Evolutionary conservation across 1,284 basidiomycete species (phyloP), one percentile per base, ranked within the genome.

Genomic region (Irpex sp.): DNA sequence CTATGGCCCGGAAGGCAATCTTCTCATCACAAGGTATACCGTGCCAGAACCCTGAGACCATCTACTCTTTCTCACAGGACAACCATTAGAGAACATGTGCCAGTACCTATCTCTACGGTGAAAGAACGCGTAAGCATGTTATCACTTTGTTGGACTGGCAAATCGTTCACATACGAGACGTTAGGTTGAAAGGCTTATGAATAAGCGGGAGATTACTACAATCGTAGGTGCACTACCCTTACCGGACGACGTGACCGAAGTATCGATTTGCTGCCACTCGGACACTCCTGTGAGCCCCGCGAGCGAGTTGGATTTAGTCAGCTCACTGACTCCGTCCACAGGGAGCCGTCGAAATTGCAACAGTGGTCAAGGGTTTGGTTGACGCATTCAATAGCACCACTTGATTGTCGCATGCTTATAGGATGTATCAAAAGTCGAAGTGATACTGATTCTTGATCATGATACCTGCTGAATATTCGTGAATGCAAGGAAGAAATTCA

Each of bases 251-350:
- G 70, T 86, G 9, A 62, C 68, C 0, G 81, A 85, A 59, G 81
- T 88, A 0, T 82, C 85, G 2, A 87, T 88, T 36, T 88, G 87
- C 61, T 84, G 84, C 62, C 87, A 88, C 68, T 87, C 85, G 0
- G 87, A 88, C 64, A 87, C 86, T 0, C 86, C 86, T 3, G 86
- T 86, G 60, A 65, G 83, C 19, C 4, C 37, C 62, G 2, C 0
- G 31, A 31, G 6, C 9, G 6, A n/a, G 40, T 13, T 44, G 40
- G 40, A n/a, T 44, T 11, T 2, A 44, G 4, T 44, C 40, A n/a
- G 11, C 4, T 55, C 4, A 13, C 48, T 57, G 34, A 58, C 17
- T 11, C 31, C 2, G n/a, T 21, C 48, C 21, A 8, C 63, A 87
- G 85, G 83, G 79, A 21, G 82, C 84, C 1, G 79, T 85, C 3